Percentiles rank a stretch among this genome's conserved stretches.
phyloP scores from a whole-genome alignment of 2,329 filamentous ascomycete species.

The Claviceps quebecensis region DNA sequence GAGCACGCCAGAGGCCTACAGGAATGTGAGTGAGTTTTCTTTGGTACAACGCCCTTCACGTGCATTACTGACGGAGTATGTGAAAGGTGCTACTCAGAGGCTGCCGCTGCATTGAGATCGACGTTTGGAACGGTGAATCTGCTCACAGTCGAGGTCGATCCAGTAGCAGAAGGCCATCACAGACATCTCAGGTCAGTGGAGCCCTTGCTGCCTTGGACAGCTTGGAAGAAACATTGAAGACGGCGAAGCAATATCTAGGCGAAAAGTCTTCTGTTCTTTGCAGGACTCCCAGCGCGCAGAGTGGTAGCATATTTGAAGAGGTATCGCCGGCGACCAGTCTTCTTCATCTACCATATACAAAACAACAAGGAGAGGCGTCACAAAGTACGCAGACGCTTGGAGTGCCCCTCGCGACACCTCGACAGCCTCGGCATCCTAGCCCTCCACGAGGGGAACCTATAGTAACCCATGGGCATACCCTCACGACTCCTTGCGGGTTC shows the following conservation, averaged over 20 bases:
- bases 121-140: constrained; percentile 72
- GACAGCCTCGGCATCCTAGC: constrained; percentile 8
- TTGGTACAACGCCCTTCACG: neutral
- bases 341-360: constrained; percentile 14
- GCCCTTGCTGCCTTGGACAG: constrained; percentile 26
- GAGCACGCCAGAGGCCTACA: constrained; percentile 67
- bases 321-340: constrained; percentile 19
- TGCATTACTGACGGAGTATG: neutral
- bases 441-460: constrained; percentile 50
- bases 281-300: constrained; percentile 26
- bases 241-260: constrained; percentile 14
- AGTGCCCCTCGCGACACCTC: neutral
- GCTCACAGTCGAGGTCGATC: constrained; percentile 20
- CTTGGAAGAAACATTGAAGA: constrained; percentile 18
- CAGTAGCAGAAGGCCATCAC: constrained; percentile 34
- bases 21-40: constrained; percentile 38
- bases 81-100: constrained; percentile 54
- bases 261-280: constrained; percentile 20
- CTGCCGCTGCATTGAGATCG: constrained; percentile 86
- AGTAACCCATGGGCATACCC: constrained; percentile 70
- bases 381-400: constrained; percentile 13
- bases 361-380: constrained; percentile 21
- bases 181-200: constrained; percentile 30
- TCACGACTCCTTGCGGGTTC: constrained; percentile 77
- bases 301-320: constrained; percentile 16